Evolutionary conservation across 352 stramenopile genomes (phyloP).

Genomic region (Phytophthora quininea): DNA sequence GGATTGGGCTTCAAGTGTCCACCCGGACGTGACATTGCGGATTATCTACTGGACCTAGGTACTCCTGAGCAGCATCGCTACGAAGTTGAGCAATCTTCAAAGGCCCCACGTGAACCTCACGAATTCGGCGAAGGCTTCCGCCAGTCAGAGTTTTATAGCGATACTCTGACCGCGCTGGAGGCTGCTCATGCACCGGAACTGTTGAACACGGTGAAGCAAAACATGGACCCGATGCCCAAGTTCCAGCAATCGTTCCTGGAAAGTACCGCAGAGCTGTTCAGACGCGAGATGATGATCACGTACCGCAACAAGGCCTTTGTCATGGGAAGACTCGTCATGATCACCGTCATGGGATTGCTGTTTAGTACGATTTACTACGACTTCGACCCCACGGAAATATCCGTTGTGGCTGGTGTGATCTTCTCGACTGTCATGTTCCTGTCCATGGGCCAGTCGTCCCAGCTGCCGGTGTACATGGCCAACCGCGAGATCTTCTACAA

Average conservation of each 20-base stretch:
- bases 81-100: slow-evolving; percentile 5
- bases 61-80: slow-evolving; percentile 35
- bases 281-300: slow-evolving; percentile 63
- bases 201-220: neutral
- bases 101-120: slow-evolving; percentile 19
- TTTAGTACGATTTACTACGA: slow-evolving; percentile 50
- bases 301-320: slow-evolving; percentile 40
- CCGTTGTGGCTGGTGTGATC: slow-evolving; percentile 57
- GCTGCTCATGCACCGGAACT: slow-evolving; percentile 15
- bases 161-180: slow-evolving; percentile 29
- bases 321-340: slow-evolving; percentile 39
- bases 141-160: slow-evolving; percentile 35
- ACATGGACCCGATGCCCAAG: slow-evolving; percentile 9
- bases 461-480: slow-evolving; percentile 68
- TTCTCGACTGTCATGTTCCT: slow-evolving; percentile 83
- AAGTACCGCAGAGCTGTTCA: slow-evolving; percentile 32
- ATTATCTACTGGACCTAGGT: slow-evolving; percentile 36
- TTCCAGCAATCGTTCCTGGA: slow-evolving; percentile 42
- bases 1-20: slow-evolving; percentile 42
- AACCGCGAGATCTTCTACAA: slow-evolving; percentile 75
- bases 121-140: slow-evolving; percentile 41
- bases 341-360: slow-evolving; percentile 56
- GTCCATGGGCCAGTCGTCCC: slow-evolving; percentile 61
- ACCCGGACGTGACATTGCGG: slow-evolving; percentile 31
- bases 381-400: slow-evolving; percentile 34